These are phyloP conservation scores for Omphalea diandra DNA, from an alignment of 441 rosid species.

Conservation along the genomic window DNA sequence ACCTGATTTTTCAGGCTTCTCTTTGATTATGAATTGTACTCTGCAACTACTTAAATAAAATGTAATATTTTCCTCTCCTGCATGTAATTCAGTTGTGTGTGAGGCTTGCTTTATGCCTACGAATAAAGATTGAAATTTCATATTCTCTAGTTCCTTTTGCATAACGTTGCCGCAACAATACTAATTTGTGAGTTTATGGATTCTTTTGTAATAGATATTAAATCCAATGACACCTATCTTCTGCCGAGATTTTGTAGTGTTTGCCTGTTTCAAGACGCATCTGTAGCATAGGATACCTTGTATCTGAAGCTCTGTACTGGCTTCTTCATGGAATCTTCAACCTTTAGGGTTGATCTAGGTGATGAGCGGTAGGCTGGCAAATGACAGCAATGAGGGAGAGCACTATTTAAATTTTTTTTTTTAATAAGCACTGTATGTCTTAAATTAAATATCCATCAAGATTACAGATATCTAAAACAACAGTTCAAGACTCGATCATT, in stretches of 20 bases:
- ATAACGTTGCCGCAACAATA: neutral
- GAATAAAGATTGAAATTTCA: neutral
- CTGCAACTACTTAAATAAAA: slow-evolving; percentile 24
- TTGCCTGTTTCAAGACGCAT: neutral
- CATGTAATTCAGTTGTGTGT: neutral
- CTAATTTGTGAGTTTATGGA: neutral
- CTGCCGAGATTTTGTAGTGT: too few species aligned
- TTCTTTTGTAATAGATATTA: neutral
- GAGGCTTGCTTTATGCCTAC: too few species aligned
- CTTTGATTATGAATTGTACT: slow-evolving; percentile 34
- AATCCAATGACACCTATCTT: neutral
- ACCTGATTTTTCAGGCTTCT: slow-evolving; percentile 27
- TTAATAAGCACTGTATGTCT: too few species aligned
- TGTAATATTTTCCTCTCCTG: neutral
- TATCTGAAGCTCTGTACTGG: too few species aligned
- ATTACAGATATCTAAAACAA: neutral
- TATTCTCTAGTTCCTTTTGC: neutral
- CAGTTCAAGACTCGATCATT: neutral
- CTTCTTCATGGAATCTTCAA: neutral
- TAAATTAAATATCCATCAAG: neutral
- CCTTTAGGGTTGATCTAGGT: neutral
- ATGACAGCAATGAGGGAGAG: neutral
- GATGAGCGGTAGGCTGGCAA: neutral
- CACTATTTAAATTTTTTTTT: too few species aligned
- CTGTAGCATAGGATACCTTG: too few species aligned